phyloP scores from a whole-genome alignment of 192 early-diverging fungal genomes.

The Podila epigama region DNA sequence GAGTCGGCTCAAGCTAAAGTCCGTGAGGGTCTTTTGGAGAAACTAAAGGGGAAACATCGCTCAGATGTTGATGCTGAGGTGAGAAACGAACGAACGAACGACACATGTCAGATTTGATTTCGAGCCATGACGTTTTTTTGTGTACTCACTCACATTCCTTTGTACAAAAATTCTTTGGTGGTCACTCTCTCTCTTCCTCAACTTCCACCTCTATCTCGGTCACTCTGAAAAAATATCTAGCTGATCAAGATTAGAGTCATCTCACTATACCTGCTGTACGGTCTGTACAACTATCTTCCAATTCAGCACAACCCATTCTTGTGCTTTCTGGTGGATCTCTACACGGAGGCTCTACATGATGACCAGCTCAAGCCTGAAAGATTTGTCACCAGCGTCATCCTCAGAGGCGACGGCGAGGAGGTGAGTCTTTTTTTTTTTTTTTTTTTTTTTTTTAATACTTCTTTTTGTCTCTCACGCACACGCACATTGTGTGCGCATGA shows the following conservation, averaged over 20 bases:
- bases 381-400: constrained; percentile 39
- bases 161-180: background rate
- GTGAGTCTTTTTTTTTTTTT: background rate
- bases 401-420: constrained; percentile 44
- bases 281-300: constrained; percentile 40
- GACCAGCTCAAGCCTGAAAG: constrained; percentile 29
- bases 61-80: constrained; percentile 18
- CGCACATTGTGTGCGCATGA: background rate
- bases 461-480: background rate
- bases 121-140: background rate
- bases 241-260: constrained; percentile 27
- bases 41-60: background rate
- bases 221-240: constrained; percentile 6
- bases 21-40: constrained; percentile 5
- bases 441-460: background rate
- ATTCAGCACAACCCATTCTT: constrained; percentile 43
- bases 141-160: background rate
- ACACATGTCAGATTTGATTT: background rate
- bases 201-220: background rate
- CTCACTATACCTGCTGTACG: constrained; percentile 38
- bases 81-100: background rate
- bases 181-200: background rate
- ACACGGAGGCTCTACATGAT: constrained; percentile 17
- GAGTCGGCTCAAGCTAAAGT: constrained; percentile 30
- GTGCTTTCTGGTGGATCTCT: constrained; percentile 40